A percentile compares a stretch with the other conserved stretches of the same genome.
Conservation (phyloP, 2,329 filamentous ascomycete genomes). For the Hypoxylon sp. region DNA sequence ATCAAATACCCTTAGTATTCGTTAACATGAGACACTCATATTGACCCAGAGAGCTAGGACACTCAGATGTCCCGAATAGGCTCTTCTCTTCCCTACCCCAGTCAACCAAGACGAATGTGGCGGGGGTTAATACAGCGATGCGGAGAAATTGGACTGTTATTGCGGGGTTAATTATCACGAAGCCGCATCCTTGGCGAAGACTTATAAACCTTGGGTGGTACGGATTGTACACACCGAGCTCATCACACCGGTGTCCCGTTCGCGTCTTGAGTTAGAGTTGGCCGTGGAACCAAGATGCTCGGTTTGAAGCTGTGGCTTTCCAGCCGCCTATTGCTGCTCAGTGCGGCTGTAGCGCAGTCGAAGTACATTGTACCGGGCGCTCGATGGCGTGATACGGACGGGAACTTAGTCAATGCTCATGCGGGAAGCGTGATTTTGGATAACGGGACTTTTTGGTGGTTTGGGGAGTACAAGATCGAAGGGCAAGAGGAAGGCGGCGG, state of each 20-base stretch:
- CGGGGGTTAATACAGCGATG: conserved; percentile 50
- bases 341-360: conserved; percentile 50
- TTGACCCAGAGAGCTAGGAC: conserved; percentile 6
- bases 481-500: conserved; percentile 72
- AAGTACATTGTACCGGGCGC: conserved; percentile 75
- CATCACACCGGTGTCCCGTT: conserved; percentile 10
- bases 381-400: conserved; percentile 72
- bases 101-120: conserved; percentile 27
- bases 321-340: conserved; percentile 40
- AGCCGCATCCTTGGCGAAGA: conserved; percentile 33
- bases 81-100: conserved; percentile 30
- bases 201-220: conserved; percentile 32
- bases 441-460: conserved; percentile 71
- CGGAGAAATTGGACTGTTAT: conserved; percentile 44
- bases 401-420: conserved; percentile 73
- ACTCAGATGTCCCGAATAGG: conserved; percentile 12
- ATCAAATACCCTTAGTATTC: conserved; percentile 16
- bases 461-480: conserved; percentile 73
- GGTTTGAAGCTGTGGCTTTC: conserved; percentile 31
- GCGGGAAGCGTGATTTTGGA: conserved; percentile 71
- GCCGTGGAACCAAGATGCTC: conserved; percentile 28
- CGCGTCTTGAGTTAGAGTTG: neutral
- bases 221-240: conserved; percentile 21
- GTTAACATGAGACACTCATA: conserved; percentile 6
- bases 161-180: conserved; percentile 41